Conservation (phyloP, 257 asterid species). For the Solanum gandarillasii region DNA sequence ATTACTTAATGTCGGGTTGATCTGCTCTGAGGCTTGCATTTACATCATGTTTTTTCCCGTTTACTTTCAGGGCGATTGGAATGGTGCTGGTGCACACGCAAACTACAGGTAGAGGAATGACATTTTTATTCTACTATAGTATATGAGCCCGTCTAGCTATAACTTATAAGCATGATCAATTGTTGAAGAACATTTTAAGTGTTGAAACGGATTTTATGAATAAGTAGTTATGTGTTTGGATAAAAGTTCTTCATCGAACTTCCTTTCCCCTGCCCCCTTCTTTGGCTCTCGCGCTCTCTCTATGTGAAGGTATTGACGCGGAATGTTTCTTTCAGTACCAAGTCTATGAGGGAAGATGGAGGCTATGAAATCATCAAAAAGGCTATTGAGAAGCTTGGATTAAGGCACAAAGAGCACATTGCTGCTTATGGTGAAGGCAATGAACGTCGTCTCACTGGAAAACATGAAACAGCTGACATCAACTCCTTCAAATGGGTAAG, state of each 20-base stretch:
- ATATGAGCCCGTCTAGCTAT: not conserved
- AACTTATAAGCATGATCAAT: too few species aligned
- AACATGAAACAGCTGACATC: constrained; percentile 78
- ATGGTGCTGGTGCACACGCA: constrained; percentile 95
- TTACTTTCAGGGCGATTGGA: constrained; percentile 72
- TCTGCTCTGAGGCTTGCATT: not conserved
- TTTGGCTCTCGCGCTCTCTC: not conserved
- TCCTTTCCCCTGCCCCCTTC: not conserved
- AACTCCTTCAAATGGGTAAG: constrained; percentile 71
- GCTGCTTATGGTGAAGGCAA: constrained; percentile 96
- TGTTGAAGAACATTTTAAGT: too few species aligned
- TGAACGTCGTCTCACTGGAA: constrained; percentile 90
- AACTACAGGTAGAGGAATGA: constrained; percentile 52
- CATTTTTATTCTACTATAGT: not conserved
- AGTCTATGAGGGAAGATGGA: constrained; percentile 75
- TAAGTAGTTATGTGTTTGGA: not conserved
- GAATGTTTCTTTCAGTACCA: constrained; percentile 41
- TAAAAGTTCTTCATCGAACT: not conserved
- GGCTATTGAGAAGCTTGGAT: constrained; percentile 71
- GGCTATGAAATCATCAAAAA: constrained; percentile 71
- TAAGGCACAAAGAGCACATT: constrained; percentile 80
- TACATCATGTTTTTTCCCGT: not conserved
- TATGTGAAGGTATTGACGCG: not conserved
- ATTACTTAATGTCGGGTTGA: not conserved
- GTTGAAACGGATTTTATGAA: not conserved